Evolutionary conservation across 495 filamentous ascomycete genomes (phyloP), one percentile per base, ranked within the genome.

Genomic region (Xylaria intraflava): DNA sequence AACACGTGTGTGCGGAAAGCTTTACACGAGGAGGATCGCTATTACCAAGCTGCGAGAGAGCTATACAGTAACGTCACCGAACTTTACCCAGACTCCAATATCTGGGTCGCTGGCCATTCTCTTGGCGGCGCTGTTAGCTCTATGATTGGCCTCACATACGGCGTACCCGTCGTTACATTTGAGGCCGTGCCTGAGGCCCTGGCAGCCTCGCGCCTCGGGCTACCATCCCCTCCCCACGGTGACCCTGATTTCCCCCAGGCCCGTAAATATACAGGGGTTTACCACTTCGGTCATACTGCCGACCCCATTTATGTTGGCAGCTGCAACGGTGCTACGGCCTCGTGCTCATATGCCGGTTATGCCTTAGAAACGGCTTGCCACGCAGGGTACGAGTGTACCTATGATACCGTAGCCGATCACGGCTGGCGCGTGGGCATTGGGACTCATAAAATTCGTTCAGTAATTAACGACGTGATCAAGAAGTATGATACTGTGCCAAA

Each of bases 271-370:
- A 94, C 88, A 2, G 92, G 89, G 2, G 75, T 85, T n/a, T 95
- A 82, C 60, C 94, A 98, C 69, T 89, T 96, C 63, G 93, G 93
- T 6, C 89, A 97, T 64, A 97, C 89, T 5, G 93, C 94, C 7
- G 93, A 98, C 69, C 93, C 93, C 0, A 80, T 98, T 6, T 98
- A 84, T 65, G 90, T 96, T 78, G 93, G 93, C 26, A 86, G 85
- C 9, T 98, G 93, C 69, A 95, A 95, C 65, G 87, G 86, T 30
- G 88, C 88, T 14, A 89, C 86, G 23, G 88, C 91, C 11, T 78
- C 80, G 6, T 98, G 93, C 65, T 90, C 90, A 16, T 84, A 93
- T 61, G 91, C 80, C n/a, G 93, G 93, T 6, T 98, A 97, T 66
- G 90, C 94, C 6, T 75, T 98, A 75, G 91, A 98, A 67, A 86